These are phyloP conservation scores for Parastagonospora nodorum DNA, from an alignment of 2,329 filamentous ascomycete species.

Conservation along the genomic window DNA sequence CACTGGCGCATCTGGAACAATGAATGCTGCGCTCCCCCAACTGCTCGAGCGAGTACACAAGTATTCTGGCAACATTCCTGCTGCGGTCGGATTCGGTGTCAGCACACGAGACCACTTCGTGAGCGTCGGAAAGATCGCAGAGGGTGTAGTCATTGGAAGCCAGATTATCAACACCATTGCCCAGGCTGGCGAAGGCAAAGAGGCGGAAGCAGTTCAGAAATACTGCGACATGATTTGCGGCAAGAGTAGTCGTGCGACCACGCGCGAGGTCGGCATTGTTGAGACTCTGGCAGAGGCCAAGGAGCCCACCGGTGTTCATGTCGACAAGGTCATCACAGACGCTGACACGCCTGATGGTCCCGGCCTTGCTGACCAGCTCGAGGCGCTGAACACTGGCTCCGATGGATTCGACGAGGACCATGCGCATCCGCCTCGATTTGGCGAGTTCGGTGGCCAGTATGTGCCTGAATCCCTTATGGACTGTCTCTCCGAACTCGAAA, in stretches of 20 bases:
- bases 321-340: slow-evolving; percentile 70
- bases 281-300: slow-evolving; percentile 68
- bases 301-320: slow-evolving; percentile 67
- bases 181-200: slow-evolving; percentile 68
- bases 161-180: slow-evolving; percentile 86
- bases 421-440: slow-evolving; percentile 83
- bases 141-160: slow-evolving; percentile 95
- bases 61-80: slow-evolving; percentile 87
- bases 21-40: slow-evolving; percentile 81
- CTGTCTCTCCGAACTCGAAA: slow-evolving; percentile 86
- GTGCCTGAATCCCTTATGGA: slow-evolving; percentile 98
- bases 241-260: slow-evolving; percentile 57
- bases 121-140: slow-evolving; percentile 80
- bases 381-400: slow-evolving; percentile 72
- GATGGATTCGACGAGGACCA: slow-evolving; percentile 35
- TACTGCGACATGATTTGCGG: slow-evolving; percentile 80
- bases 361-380: slow-evolving; percentile 80
- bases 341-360: slow-evolving; percentile 61
- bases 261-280: slow-evolving; percentile 71
- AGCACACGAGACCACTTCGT: slow-evolving; percentile 94
- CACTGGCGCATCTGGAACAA: slow-evolving; percentile 82
- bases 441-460: slow-evolving; percentile 95
- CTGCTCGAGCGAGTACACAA: slow-evolving; percentile 85
- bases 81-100: slow-evolving; percentile 93
- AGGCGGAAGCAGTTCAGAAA: slow-evolving; percentile 76